Conservation (phyloP, 345 rosid species). For the Gossypium stocksii region DNA sequence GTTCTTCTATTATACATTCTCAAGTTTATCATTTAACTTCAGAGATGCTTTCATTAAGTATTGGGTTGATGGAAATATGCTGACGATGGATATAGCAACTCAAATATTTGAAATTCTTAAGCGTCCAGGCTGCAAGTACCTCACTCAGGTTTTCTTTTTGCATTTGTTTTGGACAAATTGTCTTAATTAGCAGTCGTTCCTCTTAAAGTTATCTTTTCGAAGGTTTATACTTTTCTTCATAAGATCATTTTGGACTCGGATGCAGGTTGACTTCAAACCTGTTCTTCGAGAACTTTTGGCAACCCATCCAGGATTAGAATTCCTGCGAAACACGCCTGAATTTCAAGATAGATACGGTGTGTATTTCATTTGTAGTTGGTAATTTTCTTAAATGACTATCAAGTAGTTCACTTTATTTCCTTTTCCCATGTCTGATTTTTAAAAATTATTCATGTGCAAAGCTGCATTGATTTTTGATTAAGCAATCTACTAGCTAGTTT, state of each 20-base stretch:
- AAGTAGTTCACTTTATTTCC: neutral
- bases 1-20: neutral
- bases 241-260: constrained; percentile 12
- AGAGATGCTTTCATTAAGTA: constrained; percentile 72
- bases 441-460: neutral
- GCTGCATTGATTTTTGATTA: neutral
- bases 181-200: constrained; percentile 2
- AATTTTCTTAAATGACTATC: neutral
- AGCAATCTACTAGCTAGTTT: neutral
- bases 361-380: neutral
- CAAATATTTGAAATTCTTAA: constrained; percentile 64
- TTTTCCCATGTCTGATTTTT: neutral
- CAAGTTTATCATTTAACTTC: constrained; percentile 12
- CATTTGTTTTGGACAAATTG: neutral
- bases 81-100: constrained; percentile 61
- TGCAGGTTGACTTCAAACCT: constrained; percentile 85
- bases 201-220: neutral
- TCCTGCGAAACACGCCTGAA: constrained; percentile 69
- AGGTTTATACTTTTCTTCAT: constrained; percentile 5
- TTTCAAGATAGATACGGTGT: constrained; percentile 93
- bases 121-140: constrained; percentile 62
- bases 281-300: constrained; percentile 72
- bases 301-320: constrained; percentile 85
- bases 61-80: constrained; percentile 73
- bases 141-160: constrained; percentile 56